Evolutionary conservation across 768 basidiomycete genomes (phyloP), one percentile per base, ranked within the genome.

Genomic region (Gautieria morchelliformis): DNA sequence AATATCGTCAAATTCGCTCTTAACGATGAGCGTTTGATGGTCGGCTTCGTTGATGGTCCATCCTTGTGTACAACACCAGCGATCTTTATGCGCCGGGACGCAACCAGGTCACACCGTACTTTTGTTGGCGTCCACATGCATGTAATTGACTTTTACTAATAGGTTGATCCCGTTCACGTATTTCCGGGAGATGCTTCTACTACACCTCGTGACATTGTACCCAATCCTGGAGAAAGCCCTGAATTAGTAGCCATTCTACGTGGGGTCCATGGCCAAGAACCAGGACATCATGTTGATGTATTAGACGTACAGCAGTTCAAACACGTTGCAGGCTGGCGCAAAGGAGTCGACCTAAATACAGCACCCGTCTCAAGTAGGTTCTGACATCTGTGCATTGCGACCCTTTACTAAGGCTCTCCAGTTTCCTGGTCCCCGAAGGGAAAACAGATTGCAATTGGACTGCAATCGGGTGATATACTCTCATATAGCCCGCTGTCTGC

Each of bases 341-440:
- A 44, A 37, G 44, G 53, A 46, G 40, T 39, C 17, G 52, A 51
- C 37, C 17, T 42, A 4, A 75, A 77, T 56, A 75, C 77, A 30
- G 74, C 73, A 32, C 84, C 85, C 1, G 77, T 78, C 9, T 77
- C 83, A 58, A 74, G 87, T 88, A 56, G 58, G 84, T 73, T n/a
- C 42, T 56, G 17, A 20, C 11, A 24, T 7, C 11, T 30, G 48
- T 10, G 24, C 32, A 3, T 50, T 47, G 39, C 15, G 6, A 11
- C 20, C 1, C 33, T 17, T 59, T 58, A 61, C 37, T 53, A 17
- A 60, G 17, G 44, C 9, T 22, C n/a, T 53, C 22, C 57, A 91
- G 89, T 85, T 9, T 79, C 85, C 12, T 92, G 89, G 89, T 91
- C 89, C 3, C 86, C 89, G 1, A 89, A 89, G 67, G 89, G 89